These are phyloP conservation scores for Linderniella brevidens DNA, from an alignment of 257 asterid species.

Conservation along the genomic window DNA sequence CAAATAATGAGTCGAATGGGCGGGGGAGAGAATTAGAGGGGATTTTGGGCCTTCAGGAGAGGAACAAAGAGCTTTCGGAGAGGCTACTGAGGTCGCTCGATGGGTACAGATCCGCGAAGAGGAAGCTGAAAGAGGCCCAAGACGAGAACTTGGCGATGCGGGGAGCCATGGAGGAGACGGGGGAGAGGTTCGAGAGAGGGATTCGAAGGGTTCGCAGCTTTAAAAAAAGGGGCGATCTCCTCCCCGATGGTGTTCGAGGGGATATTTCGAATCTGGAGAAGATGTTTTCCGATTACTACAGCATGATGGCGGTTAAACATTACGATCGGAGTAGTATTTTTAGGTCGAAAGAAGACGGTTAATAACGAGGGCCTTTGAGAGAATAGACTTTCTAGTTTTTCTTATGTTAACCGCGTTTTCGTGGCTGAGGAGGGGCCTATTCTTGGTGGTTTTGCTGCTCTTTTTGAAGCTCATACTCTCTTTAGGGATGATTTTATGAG, in stretches of 20 bases:
- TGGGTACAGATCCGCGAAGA: slow-evolving; percentile 37
- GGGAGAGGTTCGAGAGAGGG: slow-evolving; percentile 20
- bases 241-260: slow-evolving; percentile 13
- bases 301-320: no score
- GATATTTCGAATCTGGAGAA: slow-evolving; percentile 35
- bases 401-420: no score
- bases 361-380: no score
- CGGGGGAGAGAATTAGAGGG: slow-evolving; percentile 18
- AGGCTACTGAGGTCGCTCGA: slow-evolving; percentile 35
- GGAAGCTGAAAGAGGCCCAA: slow-evolving; percentile 26
- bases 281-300: no score
- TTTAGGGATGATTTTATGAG: no score
- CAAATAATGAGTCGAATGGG: slow-evolving; percentile 18
- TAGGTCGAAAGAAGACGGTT: no score
- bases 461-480: no score
- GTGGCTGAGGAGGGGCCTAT: no score
- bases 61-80: slow-evolving; percentile 38
- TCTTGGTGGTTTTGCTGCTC: no score
- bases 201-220: slow-evolving; percentile 25
- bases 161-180: slow-evolving; percentile 31
- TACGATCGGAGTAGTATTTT: no score
- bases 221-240: slow-evolving; percentile 12
- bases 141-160: slow-evolving; percentile 29
- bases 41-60: slow-evolving; percentile 31
- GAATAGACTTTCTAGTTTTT: no score